Evolutionary conservation across 768 basidiomycete species (phyloP).

Genomic region (Boletellus emodensis): DNA sequence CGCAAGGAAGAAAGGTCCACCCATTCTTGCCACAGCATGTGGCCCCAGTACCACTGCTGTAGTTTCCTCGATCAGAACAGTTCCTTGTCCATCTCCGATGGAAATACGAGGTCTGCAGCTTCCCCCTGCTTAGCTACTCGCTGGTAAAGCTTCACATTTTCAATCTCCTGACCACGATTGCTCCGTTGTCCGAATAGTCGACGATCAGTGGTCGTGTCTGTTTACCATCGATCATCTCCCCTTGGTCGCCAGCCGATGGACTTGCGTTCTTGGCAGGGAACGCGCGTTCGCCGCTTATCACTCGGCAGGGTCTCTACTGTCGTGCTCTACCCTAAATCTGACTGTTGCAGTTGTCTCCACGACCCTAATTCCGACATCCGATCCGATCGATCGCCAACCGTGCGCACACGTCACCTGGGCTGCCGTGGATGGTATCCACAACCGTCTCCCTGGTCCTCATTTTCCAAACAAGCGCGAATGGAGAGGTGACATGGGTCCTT

Average conservation of each 20-base stretch:
- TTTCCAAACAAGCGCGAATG: conserved; percentile 11
- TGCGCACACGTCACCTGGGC: conserved; percentile 11
- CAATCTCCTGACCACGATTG: neutral
- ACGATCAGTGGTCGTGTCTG: neutral
- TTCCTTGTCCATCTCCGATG: neutral
- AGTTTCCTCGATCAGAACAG: neutral
- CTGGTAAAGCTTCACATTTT: neutral
- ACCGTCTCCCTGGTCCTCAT: neutral
- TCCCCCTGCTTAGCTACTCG: neutral
- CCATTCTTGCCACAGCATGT: neutral
- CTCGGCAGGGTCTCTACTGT: neutral
- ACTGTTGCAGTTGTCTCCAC: neutral
- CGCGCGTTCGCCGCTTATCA: neutral
- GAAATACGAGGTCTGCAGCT: neutral
- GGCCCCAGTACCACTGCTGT: neutral
- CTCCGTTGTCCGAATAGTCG: neutral
- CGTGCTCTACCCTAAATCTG: neutral
- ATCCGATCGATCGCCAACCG: conserved; percentile 18
- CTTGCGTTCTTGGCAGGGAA: neutral
- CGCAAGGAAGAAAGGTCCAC: neutral
- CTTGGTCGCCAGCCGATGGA: neutral
- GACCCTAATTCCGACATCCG: conserved; percentile 9
- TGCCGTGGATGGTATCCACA: neutral
- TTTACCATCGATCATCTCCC: neutral
- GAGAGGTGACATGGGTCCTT: conserved; percentile 25